phyloP scores from a whole-genome alignment of 2,329 filamentous ascomycete species.

The Macroventuria anomochaeta region DNA sequence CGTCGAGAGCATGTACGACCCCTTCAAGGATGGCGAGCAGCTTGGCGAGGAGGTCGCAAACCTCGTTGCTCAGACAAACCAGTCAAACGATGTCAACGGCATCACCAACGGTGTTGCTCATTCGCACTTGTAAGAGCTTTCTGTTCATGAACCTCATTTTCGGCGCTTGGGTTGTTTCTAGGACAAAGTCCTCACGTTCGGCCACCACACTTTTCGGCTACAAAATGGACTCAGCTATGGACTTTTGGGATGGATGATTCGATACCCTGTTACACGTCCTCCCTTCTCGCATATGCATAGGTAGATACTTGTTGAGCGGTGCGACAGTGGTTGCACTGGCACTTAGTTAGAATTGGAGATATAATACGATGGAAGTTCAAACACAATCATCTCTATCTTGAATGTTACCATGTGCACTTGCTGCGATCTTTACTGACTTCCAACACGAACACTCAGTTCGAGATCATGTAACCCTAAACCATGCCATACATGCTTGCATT shows the following conservation, averaged over 20 bases:
- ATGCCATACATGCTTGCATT: not conserved
- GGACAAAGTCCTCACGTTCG: conserved; percentile 15
- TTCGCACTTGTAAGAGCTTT: conserved; percentile 41
- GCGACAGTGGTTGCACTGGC: conserved; percentile 1
- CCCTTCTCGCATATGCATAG: conserved; percentile 20
- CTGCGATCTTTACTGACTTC: too few species aligned
- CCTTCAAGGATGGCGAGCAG: conserved; percentile 54
- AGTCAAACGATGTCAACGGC: conserved; percentile 34
- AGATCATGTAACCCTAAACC: too few species aligned
- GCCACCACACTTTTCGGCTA: conserved; percentile 22
- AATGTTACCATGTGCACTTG: too few species aligned
- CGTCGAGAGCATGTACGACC: conserved; percentile 59
- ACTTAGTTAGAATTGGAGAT: not conserved
- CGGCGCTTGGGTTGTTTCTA: conserved; percentile 21
- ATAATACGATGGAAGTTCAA: conserved; percentile 13
- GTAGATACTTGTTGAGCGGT: conserved; percentile 15
- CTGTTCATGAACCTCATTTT: conserved; percentile 24
- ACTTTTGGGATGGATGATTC: conserved; percentile 26
- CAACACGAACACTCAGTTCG: too few species aligned
- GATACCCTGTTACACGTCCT: conserved; percentile 36
- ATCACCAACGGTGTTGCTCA: conserved; percentile 41
- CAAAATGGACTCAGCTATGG: conserved; percentile 29
- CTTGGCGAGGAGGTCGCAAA: conserved; percentile 49
- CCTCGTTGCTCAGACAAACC: conserved; percentile 33
- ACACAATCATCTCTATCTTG: not conserved